A percentile compares a stretch with the other conserved stretches of the same genome.
These are phyloP conservation scores for Triticum dicoccoides DNA, from an alignment of 176 grass and related monocot species.

Conservation along the genomic window DNA sequence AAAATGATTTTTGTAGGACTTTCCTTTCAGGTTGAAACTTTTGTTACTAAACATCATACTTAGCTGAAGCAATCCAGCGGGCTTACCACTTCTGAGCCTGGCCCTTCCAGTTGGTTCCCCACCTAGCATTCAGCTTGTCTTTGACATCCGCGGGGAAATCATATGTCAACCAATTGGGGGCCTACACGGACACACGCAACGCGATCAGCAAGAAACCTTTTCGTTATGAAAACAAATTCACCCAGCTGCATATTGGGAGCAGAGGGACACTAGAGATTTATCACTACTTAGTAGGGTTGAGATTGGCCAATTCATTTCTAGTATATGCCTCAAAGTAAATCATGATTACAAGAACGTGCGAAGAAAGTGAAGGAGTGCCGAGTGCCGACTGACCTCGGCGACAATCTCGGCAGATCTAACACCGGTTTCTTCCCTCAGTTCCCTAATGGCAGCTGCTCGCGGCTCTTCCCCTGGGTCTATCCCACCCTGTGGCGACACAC, in stretches of 20 bases:
- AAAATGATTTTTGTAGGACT: neutral
- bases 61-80: neutral
- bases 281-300: neutral
- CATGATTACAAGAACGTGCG: neutral
- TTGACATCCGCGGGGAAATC: conserved; percentile 67
- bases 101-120: conserved; percentile 81
- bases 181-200: conserved; percentile 25
- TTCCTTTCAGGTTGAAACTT: neutral
- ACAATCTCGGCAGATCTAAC: conserved; percentile 80
- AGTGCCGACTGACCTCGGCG: conserved; percentile 48
- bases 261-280: neutral
- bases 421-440: conserved; percentile 88
- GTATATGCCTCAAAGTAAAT: neutral
- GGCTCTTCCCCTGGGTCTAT: conserved; percentile 77
- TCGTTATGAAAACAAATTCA: no score
- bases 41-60: neutral
- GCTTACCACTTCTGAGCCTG: conserved; percentile 90
- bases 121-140: conserved; percentile 67
- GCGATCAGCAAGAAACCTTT: neutral
- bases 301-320: neutral
- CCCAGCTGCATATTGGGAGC: neutral
- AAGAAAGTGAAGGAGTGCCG: neutral
- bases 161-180: conserved; percentile 82
- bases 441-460: conserved; percentile 61
- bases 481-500: conserved; percentile 47